Evolutionary conservation across 2,329 filamentous ascomycete species (phyloP), one percentile per base, ranked within the genome.

Genomic region (Aureobasidium sp.): DNA sequence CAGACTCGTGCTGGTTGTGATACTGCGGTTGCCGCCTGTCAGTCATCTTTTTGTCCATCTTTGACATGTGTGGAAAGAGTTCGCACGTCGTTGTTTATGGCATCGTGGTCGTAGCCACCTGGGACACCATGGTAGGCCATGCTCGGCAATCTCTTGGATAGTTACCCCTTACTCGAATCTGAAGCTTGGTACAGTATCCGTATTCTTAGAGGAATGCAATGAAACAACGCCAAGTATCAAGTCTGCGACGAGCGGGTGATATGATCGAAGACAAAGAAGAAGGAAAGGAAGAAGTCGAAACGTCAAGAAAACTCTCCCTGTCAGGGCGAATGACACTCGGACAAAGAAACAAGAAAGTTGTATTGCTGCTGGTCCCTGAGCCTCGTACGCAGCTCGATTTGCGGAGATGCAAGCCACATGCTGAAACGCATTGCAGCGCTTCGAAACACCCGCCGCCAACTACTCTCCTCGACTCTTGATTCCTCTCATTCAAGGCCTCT

Each of bases 41-140:
- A 58, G 54, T 30, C 54, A 44, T 58, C 15, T 58, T 48, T 13
- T 37, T 47, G 32, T 47, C 54, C 41, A 52, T 41, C 9, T 45
- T 34, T 52, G 41, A 21, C 8, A 29, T 32, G 27, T 21, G 21
- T 25, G 41, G 16, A 9, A 34, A 7, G 29, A n/a, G 10, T 42
- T 13, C 47, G 64, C 47, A 58, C 54, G 54, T 58, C 42, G 54
- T 58, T 39, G 54, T 65, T 66, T 53, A 69, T 58, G 62, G 67
- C 63, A 50, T 69, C 66, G 63, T 67, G 59, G 58, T 66, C 67
- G 63, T 71, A 70, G 62, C 69, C 67, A 64, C 69, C 68, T 54
- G 63, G 67, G 27, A 42, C 39, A 34, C 69, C 69, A 61, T 71
- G 69, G 66, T 73, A 72, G 52, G 71, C 71, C 71, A 73, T 73